Evolutionary conservation across 1,284 basidiomycete genomes (phyloP).

Genomic region (Apiotrichum gracile): DNA sequence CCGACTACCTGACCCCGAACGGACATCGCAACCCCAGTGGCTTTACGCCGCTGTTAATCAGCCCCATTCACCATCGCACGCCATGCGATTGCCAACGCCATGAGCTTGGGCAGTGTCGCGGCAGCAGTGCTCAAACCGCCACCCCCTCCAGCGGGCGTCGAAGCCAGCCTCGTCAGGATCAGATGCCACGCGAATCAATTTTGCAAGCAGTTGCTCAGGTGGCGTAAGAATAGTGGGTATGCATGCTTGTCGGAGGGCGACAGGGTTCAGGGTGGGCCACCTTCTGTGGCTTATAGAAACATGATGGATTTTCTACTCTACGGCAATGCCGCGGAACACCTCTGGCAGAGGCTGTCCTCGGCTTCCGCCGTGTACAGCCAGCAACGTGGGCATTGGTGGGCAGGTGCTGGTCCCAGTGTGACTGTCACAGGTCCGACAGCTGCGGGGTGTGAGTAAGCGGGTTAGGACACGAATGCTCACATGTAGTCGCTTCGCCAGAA

Average conservation of each 20-base stretch:
- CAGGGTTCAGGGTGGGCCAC: not conserved
- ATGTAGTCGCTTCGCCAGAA: slow-evolving; percentile 32
- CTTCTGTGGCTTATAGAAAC: not conserved
- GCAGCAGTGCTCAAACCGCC: too few relatives aligned
- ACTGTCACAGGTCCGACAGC: slow-evolving; percentile 23
- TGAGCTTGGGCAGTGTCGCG: too few relatives aligned
- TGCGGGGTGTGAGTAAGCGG: too few relatives aligned
- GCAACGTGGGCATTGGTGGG: slow-evolving; percentile 68
- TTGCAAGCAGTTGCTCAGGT: slow-evolving; percentile 4
- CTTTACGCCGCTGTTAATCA: too few relatives aligned
- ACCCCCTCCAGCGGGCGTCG: too few relatives aligned
- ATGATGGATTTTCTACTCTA: not conserved
- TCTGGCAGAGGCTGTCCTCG: slow-evolving; percentile 55
- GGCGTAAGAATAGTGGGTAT: not conserved
- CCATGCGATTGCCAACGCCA: too few relatives aligned
- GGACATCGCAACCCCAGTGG: too few relatives aligned
- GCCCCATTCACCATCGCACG: too few relatives aligned
- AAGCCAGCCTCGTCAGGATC: too few relatives aligned
- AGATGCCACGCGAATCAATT: too few relatives aligned
- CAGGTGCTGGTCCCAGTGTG: slow-evolving; percentile 52
- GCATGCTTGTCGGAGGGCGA: not conserved
- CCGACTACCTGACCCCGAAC: too few relatives aligned
- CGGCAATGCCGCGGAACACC: slow-evolving; percentile 49
- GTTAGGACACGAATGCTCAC: not conserved
- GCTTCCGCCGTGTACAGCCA: slow-evolving; percentile 61